Evolutionary conservation across 768 basidiomycete species (phyloP).

Genomic region (Agrocybe chaxingu): DNA sequence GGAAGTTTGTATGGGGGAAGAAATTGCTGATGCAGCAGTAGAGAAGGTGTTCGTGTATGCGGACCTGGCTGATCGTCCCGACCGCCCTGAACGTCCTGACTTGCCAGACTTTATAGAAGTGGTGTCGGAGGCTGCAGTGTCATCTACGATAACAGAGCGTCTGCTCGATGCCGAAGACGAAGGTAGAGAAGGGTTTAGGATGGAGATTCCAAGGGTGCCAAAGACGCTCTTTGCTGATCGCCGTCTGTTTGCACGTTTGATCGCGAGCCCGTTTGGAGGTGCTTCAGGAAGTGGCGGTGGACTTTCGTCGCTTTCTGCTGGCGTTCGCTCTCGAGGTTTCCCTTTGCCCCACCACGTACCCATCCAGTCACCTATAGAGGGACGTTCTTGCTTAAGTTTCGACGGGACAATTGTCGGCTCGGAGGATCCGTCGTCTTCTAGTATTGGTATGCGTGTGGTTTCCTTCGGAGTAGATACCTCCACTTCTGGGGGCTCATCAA

Average conservation of each 20-base stretch:
- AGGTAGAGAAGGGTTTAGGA: constrained; percentile 48
- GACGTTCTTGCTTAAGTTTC: constrained; percentile 41
- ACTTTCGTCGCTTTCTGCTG: constrained; percentile 20
- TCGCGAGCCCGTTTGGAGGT: constrained; percentile 8
- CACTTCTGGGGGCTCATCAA: constrained; percentile 5
- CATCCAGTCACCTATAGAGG: constrained; percentile 71
- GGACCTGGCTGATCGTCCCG: constrained; percentile 7
- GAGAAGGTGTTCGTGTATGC: constrained; percentile 14
- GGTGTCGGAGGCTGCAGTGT: constrained; percentile 24
- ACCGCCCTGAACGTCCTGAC: constrained; percentile 10
- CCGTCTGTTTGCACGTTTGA: constrained; percentile 26
- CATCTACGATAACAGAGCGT: constrained; percentile 11
- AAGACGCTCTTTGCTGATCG: constrained; percentile 64
- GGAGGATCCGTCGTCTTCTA: constrained; percentile 10
- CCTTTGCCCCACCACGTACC: constrained; percentile 70
- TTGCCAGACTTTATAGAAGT: constrained; percentile 31
- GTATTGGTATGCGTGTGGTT: background rate
- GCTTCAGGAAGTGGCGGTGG: constrained; percentile 9
- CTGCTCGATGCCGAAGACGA: constrained; percentile 18
- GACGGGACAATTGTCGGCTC: constrained; percentile 20
- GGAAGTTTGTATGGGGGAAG: constrained; percentile 37
- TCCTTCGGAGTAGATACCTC: constrained; percentile 6
- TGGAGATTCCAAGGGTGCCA: constrained; percentile 67
- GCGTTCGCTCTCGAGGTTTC: constrained; percentile 24
- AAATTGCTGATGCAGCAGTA: constrained; percentile 24